phyloP scores from a whole-genome alignment of 345 rosid species.

The Aquilaria malaccensis region DNA sequence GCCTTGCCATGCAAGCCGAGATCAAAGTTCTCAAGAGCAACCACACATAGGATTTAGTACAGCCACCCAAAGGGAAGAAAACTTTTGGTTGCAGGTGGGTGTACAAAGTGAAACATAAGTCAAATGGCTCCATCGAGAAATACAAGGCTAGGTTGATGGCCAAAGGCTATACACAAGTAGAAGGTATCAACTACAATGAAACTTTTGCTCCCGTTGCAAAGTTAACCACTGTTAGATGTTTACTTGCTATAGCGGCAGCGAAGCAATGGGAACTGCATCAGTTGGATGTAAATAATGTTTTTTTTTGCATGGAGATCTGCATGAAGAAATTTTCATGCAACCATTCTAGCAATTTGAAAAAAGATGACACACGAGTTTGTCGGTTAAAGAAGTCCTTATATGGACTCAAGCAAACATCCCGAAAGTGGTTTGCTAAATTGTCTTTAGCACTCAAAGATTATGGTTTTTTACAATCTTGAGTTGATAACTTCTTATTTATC shows the following conservation, averaged over 20 bases:
- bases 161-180: background rate
- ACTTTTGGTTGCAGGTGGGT: background rate
- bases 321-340: no score
- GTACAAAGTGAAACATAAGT: background rate
- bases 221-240: no score
- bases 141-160: background rate
- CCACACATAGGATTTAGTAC: background rate
- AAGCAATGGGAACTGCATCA: no score
- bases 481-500: background rate
- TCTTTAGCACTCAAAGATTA: background rate
- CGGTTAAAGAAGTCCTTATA: background rate
- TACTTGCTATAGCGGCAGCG: no score
- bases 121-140: background rate
- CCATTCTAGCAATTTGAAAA: background rate
- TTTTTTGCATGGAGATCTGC: background rate
- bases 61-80: background rate
- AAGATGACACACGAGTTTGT: conserved; percentile 1
- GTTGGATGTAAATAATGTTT: no score
- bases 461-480: background rate
- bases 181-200: background rate
- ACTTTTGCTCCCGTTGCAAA: no score
- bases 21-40: background rate
- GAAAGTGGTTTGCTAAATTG: conserved; percentile 1
- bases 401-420: conserved; percentile 4
- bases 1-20: background rate